Evolutionary conservation across 2,329 filamentous ascomycete genomes (phyloP).

Genomic region (Ophiosphaerella korrae): DNA sequence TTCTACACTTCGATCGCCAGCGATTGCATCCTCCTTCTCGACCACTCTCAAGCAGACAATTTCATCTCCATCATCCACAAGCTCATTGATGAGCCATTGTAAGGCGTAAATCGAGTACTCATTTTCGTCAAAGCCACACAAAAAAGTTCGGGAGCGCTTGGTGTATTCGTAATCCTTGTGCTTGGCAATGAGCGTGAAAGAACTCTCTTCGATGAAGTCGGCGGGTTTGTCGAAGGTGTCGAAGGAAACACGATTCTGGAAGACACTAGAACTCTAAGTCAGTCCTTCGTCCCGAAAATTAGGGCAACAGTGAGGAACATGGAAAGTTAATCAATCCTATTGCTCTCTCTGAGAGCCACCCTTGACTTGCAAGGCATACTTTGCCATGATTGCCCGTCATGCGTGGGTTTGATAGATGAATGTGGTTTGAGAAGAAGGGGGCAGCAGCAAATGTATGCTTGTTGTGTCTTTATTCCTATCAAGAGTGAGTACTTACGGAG

Average conservation of each 20-base stretch:
- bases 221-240: conserved; percentile 73
- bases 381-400: conserved; percentile 24
- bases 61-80: conserved; percentile 92
- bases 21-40: conserved; percentile 78
- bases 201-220: conserved; percentile 62
- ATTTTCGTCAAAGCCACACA: conserved; percentile 90
- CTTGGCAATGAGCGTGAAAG: conserved; percentile 81
- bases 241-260: conserved; percentile 72
- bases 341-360: conserved; percentile 25
- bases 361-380: conserved; percentile 29
- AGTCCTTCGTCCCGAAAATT: conserved; percentile 7
- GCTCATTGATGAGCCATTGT: conserved; percentile 88
- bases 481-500: conserved; percentile 44
- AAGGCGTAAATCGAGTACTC: conserved; percentile 90
- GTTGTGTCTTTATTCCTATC: conserved; percentile 1
- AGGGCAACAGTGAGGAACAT: conserved; percentile 24
- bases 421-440: conserved; percentile 5
- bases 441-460: conserved; percentile 4
- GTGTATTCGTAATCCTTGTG: conserved; percentile 85
- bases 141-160: conserved; percentile 82
- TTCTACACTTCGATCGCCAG: conserved; percentile 64
- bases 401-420: neutral
- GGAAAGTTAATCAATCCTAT: conserved; percentile 23
- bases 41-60: conserved; percentile 88
- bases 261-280: conserved; percentile 55